These are phyloP conservation scores for Metschnikowia colocasiae DNA, from an alignment of 805 yeast species.

Conservation along the genomic window DNA sequence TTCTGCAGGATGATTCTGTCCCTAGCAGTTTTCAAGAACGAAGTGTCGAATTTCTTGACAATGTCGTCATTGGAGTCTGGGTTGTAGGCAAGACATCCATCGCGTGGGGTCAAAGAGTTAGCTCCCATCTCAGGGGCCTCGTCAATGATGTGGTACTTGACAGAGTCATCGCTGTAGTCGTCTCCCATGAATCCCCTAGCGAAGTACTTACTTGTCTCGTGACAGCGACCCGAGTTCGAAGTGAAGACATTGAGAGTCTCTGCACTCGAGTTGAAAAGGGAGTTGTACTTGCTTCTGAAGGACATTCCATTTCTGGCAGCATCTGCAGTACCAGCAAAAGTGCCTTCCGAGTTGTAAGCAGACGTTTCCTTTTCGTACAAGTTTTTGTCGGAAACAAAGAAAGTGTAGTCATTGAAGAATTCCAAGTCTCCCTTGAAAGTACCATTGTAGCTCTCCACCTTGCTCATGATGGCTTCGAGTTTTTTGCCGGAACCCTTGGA, in stretches of 20 bases:
- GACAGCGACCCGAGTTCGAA: conserved; percentile 52
- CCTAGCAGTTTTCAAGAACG: conserved; percentile 52
- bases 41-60: conserved; percentile 28
- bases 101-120: conserved; percentile 55
- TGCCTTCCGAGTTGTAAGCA: conserved; percentile 38
- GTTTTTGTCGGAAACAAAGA: conserved; percentile 37
- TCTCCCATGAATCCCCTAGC: conserved; percentile 58
- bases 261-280: conserved; percentile 35
- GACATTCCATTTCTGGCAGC: conserved; percentile 47
- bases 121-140: conserved; percentile 52
- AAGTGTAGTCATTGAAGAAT: conserved; percentile 54
- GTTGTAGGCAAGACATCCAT: conserved; percentile 40
- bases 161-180: conserved; percentile 29
- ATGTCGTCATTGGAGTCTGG: conserved; percentile 26
- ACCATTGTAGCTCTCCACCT: conserved; percentile 25
- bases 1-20: conserved; percentile 54
- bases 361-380: conserved; percentile 50
- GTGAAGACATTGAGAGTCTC: conserved; percentile 48
- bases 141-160: conserved; percentile 39
- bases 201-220: conserved; percentile 52
- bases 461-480: conserved; percentile 25
- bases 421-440: conserved; percentile 47
- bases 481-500: conserved; percentile 27
- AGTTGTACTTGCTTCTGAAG: conserved; percentile 47
- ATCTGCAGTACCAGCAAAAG: conserved; percentile 52